Percentiles rank a stretch among this genome's conserved stretches.
Conservation (phyloP, 2,329 filamentous ascomycete species). For the Alternaria consortialis region DNA sequence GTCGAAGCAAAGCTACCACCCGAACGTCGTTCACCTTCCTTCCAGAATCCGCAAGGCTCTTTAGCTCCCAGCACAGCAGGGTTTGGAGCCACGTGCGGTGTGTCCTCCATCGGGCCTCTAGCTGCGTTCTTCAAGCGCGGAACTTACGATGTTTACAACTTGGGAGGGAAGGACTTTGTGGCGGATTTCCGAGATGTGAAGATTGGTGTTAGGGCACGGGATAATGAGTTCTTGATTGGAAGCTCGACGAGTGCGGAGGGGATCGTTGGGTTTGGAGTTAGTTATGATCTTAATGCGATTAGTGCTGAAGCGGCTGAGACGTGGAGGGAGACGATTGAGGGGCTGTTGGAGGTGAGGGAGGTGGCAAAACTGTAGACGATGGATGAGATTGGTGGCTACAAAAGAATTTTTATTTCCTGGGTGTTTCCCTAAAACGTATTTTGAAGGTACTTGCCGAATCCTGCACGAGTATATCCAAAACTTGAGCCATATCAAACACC, state of each 20-base stretch:
- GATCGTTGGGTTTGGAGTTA: conserved; percentile 51
- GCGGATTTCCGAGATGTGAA: conserved; percentile 51
- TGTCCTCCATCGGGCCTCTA: conserved; percentile 54
- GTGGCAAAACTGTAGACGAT: conserved; percentile 25
- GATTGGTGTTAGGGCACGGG: conserved; percentile 55
- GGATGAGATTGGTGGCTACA: neutral
- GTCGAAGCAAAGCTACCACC: conserved; percentile 46
- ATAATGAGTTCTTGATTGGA: conserved; percentile 58
- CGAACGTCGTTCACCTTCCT: conserved; percentile 26
- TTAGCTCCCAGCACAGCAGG: conserved; percentile 43
- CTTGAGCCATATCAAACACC: no score
- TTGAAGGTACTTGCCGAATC: no score
- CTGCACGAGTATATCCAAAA: no score
- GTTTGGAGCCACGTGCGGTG: conserved; percentile 56
- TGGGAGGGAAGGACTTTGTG: conserved; percentile 47
- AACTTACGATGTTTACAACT: conserved; percentile 33
- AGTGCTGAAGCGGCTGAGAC: conserved; percentile 38
- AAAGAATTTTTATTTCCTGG: neutral
- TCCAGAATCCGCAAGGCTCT: conserved; percentile 50
- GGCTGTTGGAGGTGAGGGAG: conserved; percentile 38
- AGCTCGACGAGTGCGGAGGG: conserved; percentile 51
- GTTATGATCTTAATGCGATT: conserved; percentile 54
- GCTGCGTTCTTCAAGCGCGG: conserved; percentile 46
- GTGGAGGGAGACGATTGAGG: conserved; percentile 46
- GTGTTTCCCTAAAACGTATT: no score